A percentile compares a stretch with the other conserved stretches of the same genome.
These are phyloP conservation scores for Linnemannia hyalina DNA, from an alignment of 192 early-diverging fungal species.

Conservation along the genomic window DNA sequence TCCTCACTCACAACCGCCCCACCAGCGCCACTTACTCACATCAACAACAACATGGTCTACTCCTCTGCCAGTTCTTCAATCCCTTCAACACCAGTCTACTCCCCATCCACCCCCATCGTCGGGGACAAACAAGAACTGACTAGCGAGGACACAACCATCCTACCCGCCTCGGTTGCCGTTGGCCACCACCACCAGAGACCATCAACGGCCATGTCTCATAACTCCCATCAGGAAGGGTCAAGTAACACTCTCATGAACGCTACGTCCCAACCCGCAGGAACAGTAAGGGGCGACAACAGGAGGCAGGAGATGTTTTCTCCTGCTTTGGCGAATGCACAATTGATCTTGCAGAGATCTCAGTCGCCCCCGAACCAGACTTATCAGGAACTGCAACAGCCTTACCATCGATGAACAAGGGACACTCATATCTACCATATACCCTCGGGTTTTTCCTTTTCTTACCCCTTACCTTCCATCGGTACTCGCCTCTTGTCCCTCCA, in stretches of 20 bases:
- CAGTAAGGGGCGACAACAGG: not conserved
- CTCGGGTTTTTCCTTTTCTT: not conserved
- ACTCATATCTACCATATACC: not conserved
- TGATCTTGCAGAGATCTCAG: conserved; percentile 41
- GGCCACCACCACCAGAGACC: not conserved
- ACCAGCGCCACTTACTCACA: not conserved
- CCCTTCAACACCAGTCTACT: not conserved
- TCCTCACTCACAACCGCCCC: not conserved
- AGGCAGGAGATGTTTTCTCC: conserved; percentile 27
- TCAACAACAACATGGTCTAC: not conserved
- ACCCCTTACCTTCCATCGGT: not conserved
- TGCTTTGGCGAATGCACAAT: conserved; percentile 31
- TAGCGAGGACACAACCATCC: not conserved
- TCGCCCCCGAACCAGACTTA: not conserved
- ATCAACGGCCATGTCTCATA: conserved; percentile 2
- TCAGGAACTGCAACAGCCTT: not conserved
- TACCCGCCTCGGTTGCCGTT: not conserved
- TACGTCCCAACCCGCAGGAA: not conserved
- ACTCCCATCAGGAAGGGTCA: no score
- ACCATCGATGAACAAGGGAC: not conserved
- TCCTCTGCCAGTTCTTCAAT: not conserved
- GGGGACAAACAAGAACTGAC: conserved; percentile 16
- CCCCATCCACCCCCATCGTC: not conserved
- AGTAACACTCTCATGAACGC: not conserved
- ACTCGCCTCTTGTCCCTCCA: no score